Evolutionary conservation across 2,329 filamentous ascomycete genomes (phyloP).

Genomic region (Ceratocystiopsis brevicomis): DNA sequence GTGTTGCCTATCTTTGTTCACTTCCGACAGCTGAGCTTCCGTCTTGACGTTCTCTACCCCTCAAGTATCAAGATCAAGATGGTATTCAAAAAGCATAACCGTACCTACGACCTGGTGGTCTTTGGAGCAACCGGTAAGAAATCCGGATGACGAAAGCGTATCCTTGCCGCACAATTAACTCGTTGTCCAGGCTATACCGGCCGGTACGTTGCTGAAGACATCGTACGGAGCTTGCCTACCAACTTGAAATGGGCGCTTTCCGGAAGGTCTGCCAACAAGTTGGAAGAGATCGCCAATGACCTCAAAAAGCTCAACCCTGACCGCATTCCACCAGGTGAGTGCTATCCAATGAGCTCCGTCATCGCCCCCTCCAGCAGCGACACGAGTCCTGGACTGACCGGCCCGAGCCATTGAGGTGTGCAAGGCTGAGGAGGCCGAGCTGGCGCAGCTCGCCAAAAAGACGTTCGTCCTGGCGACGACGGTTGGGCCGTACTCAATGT

Average conservation of each 20-base stretch:
- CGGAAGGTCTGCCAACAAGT: conserved; percentile 60
- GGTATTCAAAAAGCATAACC: conserved; percentile 20
- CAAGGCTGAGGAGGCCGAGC: conserved; percentile 24
- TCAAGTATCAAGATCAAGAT: conserved; percentile 4
- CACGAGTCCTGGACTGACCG: neutral
- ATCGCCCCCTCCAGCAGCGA: no score
- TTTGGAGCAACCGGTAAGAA: conserved; percentile 36
- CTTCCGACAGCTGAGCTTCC: neutral
- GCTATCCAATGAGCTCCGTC: neutral
- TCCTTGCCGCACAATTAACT: no score
- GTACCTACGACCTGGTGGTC: conserved; percentile 38
- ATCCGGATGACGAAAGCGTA: no score
- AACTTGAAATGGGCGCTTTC: conserved; percentile 76
- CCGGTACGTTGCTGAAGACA: conserved; percentile 54
- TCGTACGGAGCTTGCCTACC: conserved; percentile 50
- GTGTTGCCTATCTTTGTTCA: neutral
- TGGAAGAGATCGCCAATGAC: conserved; percentile 48
- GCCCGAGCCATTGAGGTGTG: conserved; percentile 31
- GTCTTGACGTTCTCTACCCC: neutral
- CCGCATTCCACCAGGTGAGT: conserved; percentile 45
- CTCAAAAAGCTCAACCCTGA: conserved; percentile 49
- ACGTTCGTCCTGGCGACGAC: conserved; percentile 36
- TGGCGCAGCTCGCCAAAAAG: conserved; percentile 33
- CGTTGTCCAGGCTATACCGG: conserved; percentile 56
- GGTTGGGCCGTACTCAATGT: conserved; percentile 37